These are phyloP conservation scores for Xanthoparmelia taractica DNA, from an alignment of 495 filamentous ascomycete species.

Conservation along the genomic window DNA sequence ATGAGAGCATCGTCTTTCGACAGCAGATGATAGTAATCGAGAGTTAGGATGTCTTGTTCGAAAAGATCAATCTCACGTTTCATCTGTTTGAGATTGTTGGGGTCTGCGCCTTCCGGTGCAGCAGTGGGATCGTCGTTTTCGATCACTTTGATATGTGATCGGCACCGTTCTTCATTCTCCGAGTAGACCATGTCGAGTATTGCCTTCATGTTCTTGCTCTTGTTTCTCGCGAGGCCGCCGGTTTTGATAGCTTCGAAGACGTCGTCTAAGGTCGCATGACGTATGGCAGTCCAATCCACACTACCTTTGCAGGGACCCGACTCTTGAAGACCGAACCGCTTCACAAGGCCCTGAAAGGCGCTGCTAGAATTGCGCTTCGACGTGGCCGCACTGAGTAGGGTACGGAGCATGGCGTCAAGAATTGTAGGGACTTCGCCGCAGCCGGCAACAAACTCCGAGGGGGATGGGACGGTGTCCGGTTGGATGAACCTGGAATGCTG, in stretches of 20 bases:
- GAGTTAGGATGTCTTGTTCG: slow-evolving; percentile 52
- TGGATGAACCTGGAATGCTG: slow-evolving; percentile 28
- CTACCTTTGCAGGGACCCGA: slow-evolving; percentile 64
- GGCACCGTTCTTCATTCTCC: slow-evolving; percentile 51
- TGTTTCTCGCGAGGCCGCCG: slow-evolving; percentile 60
- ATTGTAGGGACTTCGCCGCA: slow-evolving; percentile 93
- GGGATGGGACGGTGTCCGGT: slow-evolving; percentile 62
- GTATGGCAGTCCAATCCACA: slow-evolving; percentile 81
- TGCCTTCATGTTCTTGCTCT: slow-evolving; percentile 68
- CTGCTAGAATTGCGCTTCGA: slow-evolving; percentile 55
- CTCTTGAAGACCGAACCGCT: slow-evolving; percentile 57
- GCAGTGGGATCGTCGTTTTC: slow-evolving; percentile 11
- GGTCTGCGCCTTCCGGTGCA: slow-evolving; percentile 31
- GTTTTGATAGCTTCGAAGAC: slow-evolving; percentile 64
- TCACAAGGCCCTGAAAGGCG: slow-evolving; percentile 64
- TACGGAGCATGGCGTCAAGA: slow-evolving; percentile 80
- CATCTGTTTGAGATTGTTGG: slow-evolving; percentile 27
- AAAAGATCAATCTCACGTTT: slow-evolving; percentile 49
- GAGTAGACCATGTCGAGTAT: slow-evolving; percentile 75
- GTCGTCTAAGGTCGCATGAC: slow-evolving; percentile 51
- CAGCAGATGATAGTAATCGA: slow-evolving; percentile 71
- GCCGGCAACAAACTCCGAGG: slow-evolving; percentile 72
- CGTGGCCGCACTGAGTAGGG: slow-evolving; percentile 69
- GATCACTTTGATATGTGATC: slow-evolving; percentile 28
- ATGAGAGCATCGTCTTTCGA: slow-evolving; percentile 61